These are phyloP conservation scores for Ambrosia trifida DNA, from an alignment of 129 eudicot species.

Conservation along the genomic window DNA sequence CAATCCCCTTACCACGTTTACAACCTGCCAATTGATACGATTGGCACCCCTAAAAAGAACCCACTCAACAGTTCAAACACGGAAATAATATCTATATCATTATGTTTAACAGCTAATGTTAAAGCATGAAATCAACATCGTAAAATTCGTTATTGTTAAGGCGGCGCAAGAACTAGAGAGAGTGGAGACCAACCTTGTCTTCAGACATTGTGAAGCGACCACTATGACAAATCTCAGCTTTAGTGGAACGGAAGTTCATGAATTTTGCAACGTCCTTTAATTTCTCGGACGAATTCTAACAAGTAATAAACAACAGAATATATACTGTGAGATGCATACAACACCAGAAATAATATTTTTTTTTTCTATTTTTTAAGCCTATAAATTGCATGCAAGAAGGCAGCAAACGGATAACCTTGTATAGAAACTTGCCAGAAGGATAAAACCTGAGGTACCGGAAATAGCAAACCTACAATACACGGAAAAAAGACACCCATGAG, in stretches of 20 bases:
- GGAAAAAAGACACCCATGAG: constrained; percentile 4
- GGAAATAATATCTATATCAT: not conserved
- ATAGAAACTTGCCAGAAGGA: constrained; percentile 93
- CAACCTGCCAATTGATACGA: too few relatives aligned
- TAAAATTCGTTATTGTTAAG: not conserved
- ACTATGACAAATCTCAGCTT: constrained; percentile 62
- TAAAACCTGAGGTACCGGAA: constrained; percentile 87
- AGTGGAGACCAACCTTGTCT: constrained; percentile 62
- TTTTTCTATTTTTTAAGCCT: not conserved
- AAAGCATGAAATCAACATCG: not conserved
- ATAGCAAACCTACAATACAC: constrained; percentile 85
- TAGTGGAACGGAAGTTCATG: constrained; percentile 78
- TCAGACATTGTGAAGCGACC: constrained; percentile 88
- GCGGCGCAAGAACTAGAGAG: too few relatives aligned
- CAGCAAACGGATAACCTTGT: constrained; percentile 55
- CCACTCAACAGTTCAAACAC: not conserved
- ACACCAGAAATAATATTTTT: constrained; percentile 1
- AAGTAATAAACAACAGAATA: constrained; percentile 25
- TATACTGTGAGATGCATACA: constrained; percentile 23
- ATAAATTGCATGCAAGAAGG: constrained; percentile 16
- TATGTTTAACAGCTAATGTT: not conserved
- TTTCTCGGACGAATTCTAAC: constrained; percentile 86
- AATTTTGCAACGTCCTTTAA: constrained; percentile 76
- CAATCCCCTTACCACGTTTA: too few relatives aligned
- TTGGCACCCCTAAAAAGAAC: not conserved